Base-by-base conservation (phyloP, 345 rosid species). In the Anacardium occidentale region DNA sequence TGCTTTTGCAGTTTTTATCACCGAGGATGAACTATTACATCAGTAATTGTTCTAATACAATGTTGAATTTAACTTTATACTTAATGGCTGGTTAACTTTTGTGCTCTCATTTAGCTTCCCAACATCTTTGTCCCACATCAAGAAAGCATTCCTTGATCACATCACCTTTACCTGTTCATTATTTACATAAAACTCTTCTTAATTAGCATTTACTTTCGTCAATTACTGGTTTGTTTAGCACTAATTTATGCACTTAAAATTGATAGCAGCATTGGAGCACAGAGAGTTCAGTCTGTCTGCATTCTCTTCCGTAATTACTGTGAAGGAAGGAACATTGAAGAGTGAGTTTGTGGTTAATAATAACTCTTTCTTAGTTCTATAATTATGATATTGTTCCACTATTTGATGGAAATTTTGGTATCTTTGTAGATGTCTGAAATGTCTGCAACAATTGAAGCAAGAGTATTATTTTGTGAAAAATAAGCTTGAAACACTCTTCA, bases 401-500 rank as follows among this genome's bases (percentile, higher is more conserved):
- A 44, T 63, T 63, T 64, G 26, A 70, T 57, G 58, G 52, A 17
- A 74, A 68, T 47, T n/a, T 10, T 62, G 62, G 51, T 65, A 13
- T 74, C 47, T 6, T 32, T 71, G n/a, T 55, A 89, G 91, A 77
- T 89, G 94, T 75, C 83, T 69, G 69, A 82, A 75, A 74, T 80
- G 84, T 76, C 84, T 89, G 75, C 90, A 89, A 62, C 89, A 80
- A 74, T 75, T 87, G 80, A 84, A 74, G 75, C 76, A 77, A 10
- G 91, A 89, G 83, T 89, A 78, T 42, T 62, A 71, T 40, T 72
- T 83, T 10, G 82, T 87, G 74, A 89, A 82, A 77, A 79, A 74
- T 74, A 87, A 87, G 84, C 87, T 89, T 15, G 88, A 89, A 73
- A 79, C 85, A 17, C 79, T 87, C 58, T 84, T 89, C 83, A 74